These are phyloP conservation scores for Nakazawaea molendinolei DNA, from an alignment of 805 yeast species.

Conservation along the genomic window DNA sequence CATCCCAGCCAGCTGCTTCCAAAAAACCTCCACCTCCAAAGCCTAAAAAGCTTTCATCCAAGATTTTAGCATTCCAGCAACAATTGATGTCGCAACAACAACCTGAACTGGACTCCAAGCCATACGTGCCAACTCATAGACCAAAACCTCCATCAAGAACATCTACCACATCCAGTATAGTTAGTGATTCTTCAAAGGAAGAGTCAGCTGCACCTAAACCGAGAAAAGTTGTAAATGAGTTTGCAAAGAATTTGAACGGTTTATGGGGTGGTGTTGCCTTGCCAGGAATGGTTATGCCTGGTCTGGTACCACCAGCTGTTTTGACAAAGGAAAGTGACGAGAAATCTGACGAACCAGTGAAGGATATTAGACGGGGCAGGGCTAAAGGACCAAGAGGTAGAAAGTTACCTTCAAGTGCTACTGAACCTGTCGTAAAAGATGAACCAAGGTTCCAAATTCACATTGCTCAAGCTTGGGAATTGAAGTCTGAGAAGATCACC, in stretches of 20 bases:
- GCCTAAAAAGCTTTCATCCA: conserved; percentile 74
- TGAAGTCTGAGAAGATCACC: conserved; percentile 14
- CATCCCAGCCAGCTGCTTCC: background rate
- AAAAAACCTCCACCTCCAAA: conserved; percentile 52
- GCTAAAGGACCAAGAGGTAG: conserved; percentile 73
- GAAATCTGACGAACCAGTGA: conserved; percentile 6
- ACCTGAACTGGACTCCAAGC: conserved; percentile 23
- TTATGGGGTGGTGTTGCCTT: conserved; percentile 46
- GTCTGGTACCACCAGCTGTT: conserved; percentile 24
- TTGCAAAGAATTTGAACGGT: conserved; percentile 56
- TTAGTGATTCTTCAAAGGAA: conserved; percentile 1
- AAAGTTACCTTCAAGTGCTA: conserved; percentile 54
- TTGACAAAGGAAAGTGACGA: conserved; percentile 15
- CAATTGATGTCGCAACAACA: conserved; percentile 52
- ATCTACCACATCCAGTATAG: conserved; percentile 2
- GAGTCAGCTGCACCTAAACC: conserved; percentile 9
- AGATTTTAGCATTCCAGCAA: conserved; percentile 76
- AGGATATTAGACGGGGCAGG: conserved; percentile 37
- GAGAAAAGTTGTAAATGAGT: conserved; percentile 20
- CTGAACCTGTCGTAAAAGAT: conserved; percentile 31
- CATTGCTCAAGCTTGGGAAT: conserved; percentile 32
- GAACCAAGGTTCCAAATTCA: conserved; percentile 27
- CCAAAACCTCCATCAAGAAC: conserved; percentile 15
- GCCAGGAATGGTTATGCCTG: conserved; percentile 52
- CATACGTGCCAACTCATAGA: conserved; percentile 17